Percentiles rank a stretch among this genome's conserved stretches.
Evolutionary conservation across 2,329 filamentous ascomycete genomes (phyloP).

Genomic region (Aspergillus fumigatiaffinis): DNA sequence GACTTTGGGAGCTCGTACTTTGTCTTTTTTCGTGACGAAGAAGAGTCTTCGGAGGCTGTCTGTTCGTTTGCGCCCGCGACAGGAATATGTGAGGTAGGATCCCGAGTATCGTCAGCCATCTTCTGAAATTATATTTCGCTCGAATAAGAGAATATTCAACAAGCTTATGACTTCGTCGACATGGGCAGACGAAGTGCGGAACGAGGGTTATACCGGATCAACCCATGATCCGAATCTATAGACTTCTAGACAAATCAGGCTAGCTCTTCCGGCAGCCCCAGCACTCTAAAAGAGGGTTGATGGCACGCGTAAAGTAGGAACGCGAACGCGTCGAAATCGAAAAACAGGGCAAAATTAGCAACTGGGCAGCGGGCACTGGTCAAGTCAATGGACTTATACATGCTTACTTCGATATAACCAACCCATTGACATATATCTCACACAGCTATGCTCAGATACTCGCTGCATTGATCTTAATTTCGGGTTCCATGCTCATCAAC

Average conservation of each 20-base stretch:
- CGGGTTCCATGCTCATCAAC: constrained; percentile 23
- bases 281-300: constrained; percentile 4
- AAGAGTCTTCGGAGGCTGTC: constrained; percentile 12
- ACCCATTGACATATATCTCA: not conserved
- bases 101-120: constrained; percentile 41
- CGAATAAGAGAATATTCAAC: constrained; percentile 3
- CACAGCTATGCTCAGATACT: constrained; percentile 11
- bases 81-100: constrained; percentile 15
- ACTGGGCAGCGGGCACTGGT: constrained; percentile 11
- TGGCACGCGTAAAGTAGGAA: constrained; percentile 28
- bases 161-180: not conserved
- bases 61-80: constrained; percentile 13
- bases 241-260: constrained; percentile 3
- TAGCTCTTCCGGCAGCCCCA: constrained; percentile 21
- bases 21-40: constrained; percentile 27
- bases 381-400: constrained; percentile 7
- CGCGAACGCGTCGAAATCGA: constrained; percentile 32
- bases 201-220: not conserved
- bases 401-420: constrained; percentile 4
- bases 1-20: constrained; percentile 42
- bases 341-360: constrained; percentile 12
- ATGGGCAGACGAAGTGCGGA: not conserved
- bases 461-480: constrained; percentile 4
- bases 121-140: constrained; percentile 7
- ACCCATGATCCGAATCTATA: not conserved